These are phyloP conservation scores for Floccularia luteovirens DNA, from an alignment of 768 basidiomycete species.

Conservation along the genomic window DNA sequence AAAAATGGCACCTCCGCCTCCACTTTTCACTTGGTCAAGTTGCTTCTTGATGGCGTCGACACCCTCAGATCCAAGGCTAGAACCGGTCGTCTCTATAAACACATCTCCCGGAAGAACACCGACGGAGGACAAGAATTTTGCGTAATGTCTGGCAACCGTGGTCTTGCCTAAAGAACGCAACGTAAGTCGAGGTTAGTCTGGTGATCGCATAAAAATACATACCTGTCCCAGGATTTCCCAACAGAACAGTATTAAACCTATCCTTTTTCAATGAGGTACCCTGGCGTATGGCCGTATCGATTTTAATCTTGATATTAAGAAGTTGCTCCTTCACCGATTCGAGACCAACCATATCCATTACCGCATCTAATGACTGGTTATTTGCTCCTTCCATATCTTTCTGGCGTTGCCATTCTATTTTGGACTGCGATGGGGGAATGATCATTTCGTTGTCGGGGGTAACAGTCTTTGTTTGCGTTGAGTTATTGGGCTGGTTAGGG, in stretches of 20 bases:
- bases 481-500: no score
- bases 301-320: constrained; percentile 49
- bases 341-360: constrained; percentile 67
- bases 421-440: constrained; percentile 22
- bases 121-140: constrained; percentile 51
- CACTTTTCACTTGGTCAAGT: constrained; percentile 34
- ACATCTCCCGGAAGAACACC: constrained; percentile 40
- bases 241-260: constrained; percentile 52
- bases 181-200: not conserved
- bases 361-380: constrained; percentile 49
- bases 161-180: constrained; percentile 47
- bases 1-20: constrained; percentile 60
- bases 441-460: constrained; percentile 3
- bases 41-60: constrained; percentile 42
- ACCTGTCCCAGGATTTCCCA: constrained; percentile 77
- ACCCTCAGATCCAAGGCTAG: constrained; percentile 50
- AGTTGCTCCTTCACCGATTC: constrained; percentile 58
- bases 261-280: constrained; percentile 42
- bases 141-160: constrained; percentile 58
- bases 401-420: constrained; percentile 48
- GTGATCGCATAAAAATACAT: constrained; percentile 7
- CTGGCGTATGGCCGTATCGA: constrained; percentile 51
- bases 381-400: constrained; percentile 45
- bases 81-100: constrained; percentile 60
- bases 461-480: not conserved